Evolutionary conservation across 2,329 filamentous ascomycete species (phyloP), one percentile per base, ranked within the genome.

Genomic region (Hypoxylon sp.): DNA sequence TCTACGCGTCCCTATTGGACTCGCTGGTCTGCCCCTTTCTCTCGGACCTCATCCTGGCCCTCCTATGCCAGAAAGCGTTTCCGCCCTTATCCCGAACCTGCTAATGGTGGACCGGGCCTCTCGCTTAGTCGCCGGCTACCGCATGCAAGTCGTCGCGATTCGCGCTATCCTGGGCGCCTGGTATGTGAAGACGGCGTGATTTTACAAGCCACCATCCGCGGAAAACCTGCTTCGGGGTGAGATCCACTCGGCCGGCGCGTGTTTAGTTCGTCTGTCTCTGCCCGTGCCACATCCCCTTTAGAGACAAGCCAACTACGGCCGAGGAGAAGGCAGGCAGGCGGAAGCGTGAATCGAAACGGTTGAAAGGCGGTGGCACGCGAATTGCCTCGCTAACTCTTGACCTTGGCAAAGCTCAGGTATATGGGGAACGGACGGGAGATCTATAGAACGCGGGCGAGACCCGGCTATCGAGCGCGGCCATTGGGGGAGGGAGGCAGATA

Each of bases 311-410:
- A n/a, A n/a, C n/a, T n/a, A n/a, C n/a, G n/a, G 2, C 31, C 31
- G 7, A n/a, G 31, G 31, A 15, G 31, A 40, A 40, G 15, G 4
- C 9, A 41, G 18, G 38, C 18, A 18, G 23, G n/a, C 21, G 35
- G 27, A 43, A 29, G 20, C 21, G 17, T 18, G 13, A 42, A 35
- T 23, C n/a, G 42, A n/a, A 37, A 52, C 18, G 13, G 21, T 21
- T 20, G 23, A 38, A 26, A 51, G 42, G 54, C 42, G 27, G 62
- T 65, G 57, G 42, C 41, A 62, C 55, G 17, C 47, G 26, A 53
- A 48, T 45, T 48, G 49, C 46, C 50, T 26, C 23, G 26, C 35
- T 51, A 48, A 17, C 15, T 26, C 33, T 52, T n/a, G n/a, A 53
- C 42, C 49, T 62, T 57, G 51, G 58, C 55, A 35, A n/a, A 8